Evolutionary conservation across 2,329 filamentous ascomycete species (phyloP).

Genomic region (Apiospora sp.): DNA sequence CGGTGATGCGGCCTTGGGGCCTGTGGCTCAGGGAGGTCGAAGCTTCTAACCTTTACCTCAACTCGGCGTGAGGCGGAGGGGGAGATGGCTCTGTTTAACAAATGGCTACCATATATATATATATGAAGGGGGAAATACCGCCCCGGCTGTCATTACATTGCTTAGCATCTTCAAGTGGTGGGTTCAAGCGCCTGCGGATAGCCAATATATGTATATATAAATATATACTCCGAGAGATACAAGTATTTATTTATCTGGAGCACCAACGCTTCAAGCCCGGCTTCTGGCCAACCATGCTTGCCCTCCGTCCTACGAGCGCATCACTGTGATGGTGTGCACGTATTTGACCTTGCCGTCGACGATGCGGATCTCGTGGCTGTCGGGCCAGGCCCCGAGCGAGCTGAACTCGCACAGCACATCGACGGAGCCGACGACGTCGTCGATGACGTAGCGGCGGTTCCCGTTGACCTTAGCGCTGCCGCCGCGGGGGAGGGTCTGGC

Average conservation of each 20-base stretch:
- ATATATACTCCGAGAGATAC: not conserved
- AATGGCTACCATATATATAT: no score
- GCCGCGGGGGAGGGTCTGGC: conserved; percentile 39
- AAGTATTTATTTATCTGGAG: not conserved
- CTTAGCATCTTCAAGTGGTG: not conserved
- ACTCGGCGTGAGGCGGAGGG: not conserved
- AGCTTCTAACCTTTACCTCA: conserved; percentile 6
- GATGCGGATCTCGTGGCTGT: conserved; percentile 45
- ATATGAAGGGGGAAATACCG: not conserved
- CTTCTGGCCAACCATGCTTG: no score
- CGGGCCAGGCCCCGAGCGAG: conserved; percentile 42
- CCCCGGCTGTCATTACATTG: not conserved
- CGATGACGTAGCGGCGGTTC: conserved; percentile 46
- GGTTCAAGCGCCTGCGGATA: not conserved
- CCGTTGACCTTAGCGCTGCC: conserved; percentile 42
- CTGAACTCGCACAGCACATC: conserved; percentile 47
- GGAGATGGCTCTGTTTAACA: not conserved
- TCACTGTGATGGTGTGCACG: conserved; percentile 48
- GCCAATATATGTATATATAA: no score
- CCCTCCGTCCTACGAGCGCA: not conserved
- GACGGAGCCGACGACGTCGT: conserved; percentile 45
- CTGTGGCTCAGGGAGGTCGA: conserved; percentile 17
- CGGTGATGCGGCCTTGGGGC: conserved; percentile 18
- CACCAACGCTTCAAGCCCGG: not conserved
- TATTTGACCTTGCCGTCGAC: conserved; percentile 46